Evolutionary conservation across 305 asterid genomes (phyloP).

Genomic region (Fraxinus greggii): DNA sequence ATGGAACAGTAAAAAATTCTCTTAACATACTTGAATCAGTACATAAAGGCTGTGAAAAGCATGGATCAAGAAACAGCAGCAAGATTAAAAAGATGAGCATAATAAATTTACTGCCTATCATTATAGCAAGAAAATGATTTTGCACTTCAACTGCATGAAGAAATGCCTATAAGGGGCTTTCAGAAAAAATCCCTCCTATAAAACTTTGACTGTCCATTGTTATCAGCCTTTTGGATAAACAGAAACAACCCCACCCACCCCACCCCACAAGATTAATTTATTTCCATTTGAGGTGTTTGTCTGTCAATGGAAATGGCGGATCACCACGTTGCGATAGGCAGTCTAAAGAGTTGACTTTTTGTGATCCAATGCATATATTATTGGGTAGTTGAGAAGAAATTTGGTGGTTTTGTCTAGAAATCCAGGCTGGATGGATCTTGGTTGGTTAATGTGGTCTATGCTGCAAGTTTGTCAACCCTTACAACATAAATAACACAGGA

Average conservation of each 20-base stretch:
- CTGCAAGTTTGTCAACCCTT: neutral
- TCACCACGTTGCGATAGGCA: conserved; percentile 34
- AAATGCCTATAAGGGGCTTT: neutral
- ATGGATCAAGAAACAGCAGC: conserved; percentile 55
- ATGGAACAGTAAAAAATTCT: conserved; percentile 8
- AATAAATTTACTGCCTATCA: conserved; percentile 43
- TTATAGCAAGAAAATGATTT: conserved; percentile 8
- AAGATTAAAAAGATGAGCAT: conserved; percentile 36
- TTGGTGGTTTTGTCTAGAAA: conserved; percentile 7
- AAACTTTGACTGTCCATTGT: conserved; percentile 24
- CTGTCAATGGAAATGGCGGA: conserved; percentile 20
- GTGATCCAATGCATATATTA: conserved; percentile 8
- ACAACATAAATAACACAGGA: neutral
- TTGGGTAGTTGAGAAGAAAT: conserved; percentile 36
- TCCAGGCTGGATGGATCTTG: conserved; percentile 38
- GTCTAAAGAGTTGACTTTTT: conserved; percentile 50
- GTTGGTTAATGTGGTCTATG: conserved; percentile 2
- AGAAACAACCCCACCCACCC: conserved; percentile 9
- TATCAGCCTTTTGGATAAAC: neutral
- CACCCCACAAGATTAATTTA: conserved; percentile 7
- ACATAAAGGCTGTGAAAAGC: conserved; percentile 58
- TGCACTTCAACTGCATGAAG: neutral
- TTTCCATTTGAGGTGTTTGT: conserved; percentile 33
- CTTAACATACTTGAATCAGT: conserved; percentile 57
- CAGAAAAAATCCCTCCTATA: neutral